Evolutionary conservation across 2,329 filamentous ascomycete species (phyloP).

Genomic region (Trichoderma aggressivum): DNA sequence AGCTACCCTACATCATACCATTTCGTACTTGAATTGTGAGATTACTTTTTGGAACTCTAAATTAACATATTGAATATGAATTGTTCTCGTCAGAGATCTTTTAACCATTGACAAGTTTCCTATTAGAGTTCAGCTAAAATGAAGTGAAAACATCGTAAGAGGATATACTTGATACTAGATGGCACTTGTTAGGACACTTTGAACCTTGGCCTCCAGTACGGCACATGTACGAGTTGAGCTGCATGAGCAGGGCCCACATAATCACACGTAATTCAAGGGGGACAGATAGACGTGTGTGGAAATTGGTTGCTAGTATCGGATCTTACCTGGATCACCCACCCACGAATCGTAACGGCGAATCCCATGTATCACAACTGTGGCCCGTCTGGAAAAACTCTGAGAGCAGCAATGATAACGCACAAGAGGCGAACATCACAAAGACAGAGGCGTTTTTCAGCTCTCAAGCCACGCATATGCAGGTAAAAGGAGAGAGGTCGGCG

Average conservation of each 20-base stretch:
- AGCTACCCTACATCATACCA: background rate
- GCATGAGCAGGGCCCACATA: background rate
- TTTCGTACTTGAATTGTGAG: too few relatives aligned
- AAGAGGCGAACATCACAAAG: too few relatives aligned
- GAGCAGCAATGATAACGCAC: background rate
- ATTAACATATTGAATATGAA: background rate
- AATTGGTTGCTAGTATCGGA: background rate
- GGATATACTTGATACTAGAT: background rate
- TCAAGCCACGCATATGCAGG: background rate
- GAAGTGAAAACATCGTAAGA: background rate
- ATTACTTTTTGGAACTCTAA: background rate
- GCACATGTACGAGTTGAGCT: background rate
- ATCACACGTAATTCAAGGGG: background rate
- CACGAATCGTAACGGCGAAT: background rate
- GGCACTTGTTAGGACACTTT: background rate
- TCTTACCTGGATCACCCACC: background rate
- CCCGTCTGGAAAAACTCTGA: background rate
- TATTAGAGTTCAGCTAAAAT: background rate
- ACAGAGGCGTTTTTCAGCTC: background rate
- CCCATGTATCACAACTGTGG: too few relatives aligned
- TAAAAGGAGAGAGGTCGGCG: background rate
- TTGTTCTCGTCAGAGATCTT: background rate
- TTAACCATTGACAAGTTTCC: background rate
- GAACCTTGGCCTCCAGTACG: background rate
- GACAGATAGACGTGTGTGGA: background rate